Base-by-base conservation (phyloP, 1,139 yeast species). In the Tardiomyces blankii region DNA sequence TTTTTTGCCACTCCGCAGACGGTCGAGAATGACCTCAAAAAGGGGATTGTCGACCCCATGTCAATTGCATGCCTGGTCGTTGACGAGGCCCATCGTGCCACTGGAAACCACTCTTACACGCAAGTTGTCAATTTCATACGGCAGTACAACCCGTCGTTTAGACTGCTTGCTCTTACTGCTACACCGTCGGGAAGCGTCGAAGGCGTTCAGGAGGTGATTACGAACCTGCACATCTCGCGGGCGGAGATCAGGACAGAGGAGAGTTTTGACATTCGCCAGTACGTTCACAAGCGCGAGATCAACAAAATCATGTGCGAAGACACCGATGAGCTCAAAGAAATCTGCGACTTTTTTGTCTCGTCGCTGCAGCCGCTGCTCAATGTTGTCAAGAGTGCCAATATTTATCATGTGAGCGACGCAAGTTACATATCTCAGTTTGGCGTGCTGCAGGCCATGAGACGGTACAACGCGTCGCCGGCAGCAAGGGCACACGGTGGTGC, bases 1-100 rank as follows among this genome's bases (percentile, higher is more conserved):
- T 86, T 93, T 58, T 93, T 93, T 63, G 80, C 96, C 1, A 93
- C 99, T 0, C 98, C 99, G 0, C 98, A 93, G 59, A 95, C 91
- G 12, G 91, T 91, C 1, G 96, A 87, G 51, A 87, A 88, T 62
- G 99, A 93, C 63, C 68, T 93, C 49, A 72, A 77, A 39, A 68
- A 78, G 35, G 96, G 96, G 0, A 67, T 77, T 1, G 66, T 89
- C 27, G 77, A 86, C 56, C 95, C 97, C 0, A 82, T 78, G 54
- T 72, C 76, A 30, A 70, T 93, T 9, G 82, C 78, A 0, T 75
- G 94, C 47, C 57, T 93, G 43, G 91, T 93, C 1, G 73, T 93
- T 38, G 99, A 93, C 65, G 99, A 93, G 67, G 98, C 98, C 0
- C 99, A 93, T 63, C 69, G 96, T 43, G 87, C 96, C 0, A 80